A percentile compares a stretch with the other conserved stretches of the same genome.
Evolutionary conservation across 164 flowering plant genomes (phyloP).

Genomic region (Aristolochia contorta): DNA sequence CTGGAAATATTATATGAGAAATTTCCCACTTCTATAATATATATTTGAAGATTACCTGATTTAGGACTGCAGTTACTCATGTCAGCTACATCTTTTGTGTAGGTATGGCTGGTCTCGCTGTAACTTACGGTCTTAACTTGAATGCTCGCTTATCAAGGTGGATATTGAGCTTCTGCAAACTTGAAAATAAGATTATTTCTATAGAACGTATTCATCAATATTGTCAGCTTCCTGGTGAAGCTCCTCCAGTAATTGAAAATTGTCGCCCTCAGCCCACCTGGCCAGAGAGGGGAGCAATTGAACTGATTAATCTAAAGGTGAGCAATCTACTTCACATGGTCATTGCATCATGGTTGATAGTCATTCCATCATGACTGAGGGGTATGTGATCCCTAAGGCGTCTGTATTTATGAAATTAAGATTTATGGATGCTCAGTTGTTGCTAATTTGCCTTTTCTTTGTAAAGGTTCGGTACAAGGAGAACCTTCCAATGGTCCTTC

Average conservation of each 20-base stretch:
- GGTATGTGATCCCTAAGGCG: neutral
- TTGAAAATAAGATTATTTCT: slow-evolving; percentile 95
- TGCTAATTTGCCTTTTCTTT: slow-evolving; percentile 8
- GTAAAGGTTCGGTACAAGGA: slow-evolving; percentile 89
- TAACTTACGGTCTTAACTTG: slow-evolving; percentile 90
- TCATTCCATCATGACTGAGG: neutral
- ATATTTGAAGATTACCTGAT: no score
- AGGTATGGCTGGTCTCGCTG: slow-evolving; percentile 99
- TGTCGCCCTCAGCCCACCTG: slow-evolving; percentile 71
- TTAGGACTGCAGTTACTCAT: slow-evolving; percentile 2
- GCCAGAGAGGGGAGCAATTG: slow-evolving; percentile 84
- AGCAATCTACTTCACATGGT: neutral
- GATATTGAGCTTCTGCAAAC: slow-evolving; percentile 98
- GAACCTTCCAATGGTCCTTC: slow-evolving; percentile 90
- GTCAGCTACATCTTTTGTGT: slow-evolving; percentile 9
- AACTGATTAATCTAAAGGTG: slow-evolving; percentile 81
- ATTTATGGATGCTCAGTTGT: neutral
- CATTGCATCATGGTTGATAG: no score
- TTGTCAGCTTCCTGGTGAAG: slow-evolving; percentile 77
- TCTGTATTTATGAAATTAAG: neutral
- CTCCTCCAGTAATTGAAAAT: slow-evolving; percentile 68
- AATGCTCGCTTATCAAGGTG: slow-evolving; percentile 92
- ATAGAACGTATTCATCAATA: slow-evolving; percentile 94
- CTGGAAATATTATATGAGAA: no score
- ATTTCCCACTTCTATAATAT: no score